A percentile compares a stretch with the other conserved stretches of the same genome.
phyloP scores from a whole-genome alignment of 768 basidiomycete genomes.

The Agrocybe pediades region DNA sequence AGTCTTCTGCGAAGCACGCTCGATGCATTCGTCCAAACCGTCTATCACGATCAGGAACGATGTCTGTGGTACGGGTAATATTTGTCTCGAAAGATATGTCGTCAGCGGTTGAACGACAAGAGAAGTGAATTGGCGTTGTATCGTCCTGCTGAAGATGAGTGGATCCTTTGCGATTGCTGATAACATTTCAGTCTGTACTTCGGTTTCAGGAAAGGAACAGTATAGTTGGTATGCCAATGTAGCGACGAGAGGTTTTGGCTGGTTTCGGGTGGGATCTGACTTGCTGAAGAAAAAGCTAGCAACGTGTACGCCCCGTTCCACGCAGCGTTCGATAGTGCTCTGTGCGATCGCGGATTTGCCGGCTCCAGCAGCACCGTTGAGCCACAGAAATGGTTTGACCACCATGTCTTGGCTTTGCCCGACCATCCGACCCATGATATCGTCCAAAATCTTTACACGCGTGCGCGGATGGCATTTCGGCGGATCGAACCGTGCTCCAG shows the following conservation, averaged over 20 bases:
- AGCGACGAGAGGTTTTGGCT: not conserved
- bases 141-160: not conserved
- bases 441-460: conserved; percentile 4
- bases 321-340: conserved; percentile 39
- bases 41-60: not conserved
- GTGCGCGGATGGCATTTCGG: conserved; percentile 17
- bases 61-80: not conserved
- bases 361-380: not conserved
- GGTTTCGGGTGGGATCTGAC: not conserved
- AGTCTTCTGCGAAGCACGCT: not conserved
- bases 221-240: not conserved
- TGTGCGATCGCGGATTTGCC: not conserved
- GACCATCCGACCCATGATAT: conserved; percentile 9
- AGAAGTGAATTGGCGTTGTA: not conserved
- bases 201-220: not conserved
- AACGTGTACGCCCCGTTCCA: not conserved
- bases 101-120: not conserved
- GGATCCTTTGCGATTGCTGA: not conserved
- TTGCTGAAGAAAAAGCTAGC: not conserved
- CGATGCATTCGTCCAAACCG: not conserved
- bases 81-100: not conserved
- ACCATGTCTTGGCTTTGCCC: conserved; percentile 16
- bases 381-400: not conserved
- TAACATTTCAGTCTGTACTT: not conserved
- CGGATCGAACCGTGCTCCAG: conserved; percentile 4